phyloP scores from a whole-genome alignment of 1,284 basidiomycete species.

The Ustilago shanxiensis region DNA sequence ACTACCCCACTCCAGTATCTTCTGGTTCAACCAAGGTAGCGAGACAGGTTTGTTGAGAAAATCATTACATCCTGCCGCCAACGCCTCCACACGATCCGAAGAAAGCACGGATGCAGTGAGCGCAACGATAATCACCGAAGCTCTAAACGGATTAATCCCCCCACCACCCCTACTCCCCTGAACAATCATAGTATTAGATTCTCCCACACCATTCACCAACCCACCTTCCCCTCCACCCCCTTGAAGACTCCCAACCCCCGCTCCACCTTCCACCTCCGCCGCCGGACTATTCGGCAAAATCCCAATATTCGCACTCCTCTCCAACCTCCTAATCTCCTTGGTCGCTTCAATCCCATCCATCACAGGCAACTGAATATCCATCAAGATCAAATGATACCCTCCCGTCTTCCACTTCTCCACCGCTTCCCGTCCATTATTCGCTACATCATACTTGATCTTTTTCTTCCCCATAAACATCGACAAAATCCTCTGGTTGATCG shows the following conservation, averaged over 20 bases:
- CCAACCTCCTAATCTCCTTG: constrained; percentile 90
- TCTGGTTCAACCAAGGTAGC: constrained; percentile 94
- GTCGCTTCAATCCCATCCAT: constrained; percentile 99
- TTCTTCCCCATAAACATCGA: constrained; percentile 96
- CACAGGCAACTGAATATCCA: constrained; percentile 99
- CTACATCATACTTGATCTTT: constrained; percentile 94
- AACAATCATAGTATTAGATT: too few relatives aligned
- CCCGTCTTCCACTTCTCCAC: constrained; percentile 95
- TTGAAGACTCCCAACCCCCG: too few relatives aligned
- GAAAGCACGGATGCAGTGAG: constrained; percentile 93
- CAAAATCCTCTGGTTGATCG: constrained; percentile 96
- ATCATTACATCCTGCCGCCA: constrained; percentile 98
- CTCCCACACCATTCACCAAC: constrained; percentile 12
- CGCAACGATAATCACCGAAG: constrained; percentile 98
- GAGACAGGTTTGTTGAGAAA: constrained; percentile 98
- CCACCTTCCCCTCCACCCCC: not conserved
- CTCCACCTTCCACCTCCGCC: constrained; percentile 19
- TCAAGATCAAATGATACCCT: constrained; percentile 94
- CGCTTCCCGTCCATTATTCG: constrained; percentile 94
- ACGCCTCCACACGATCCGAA: constrained; percentile 91
- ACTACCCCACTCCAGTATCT: constrained; percentile 95
- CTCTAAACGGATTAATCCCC: constrained; percentile 77
- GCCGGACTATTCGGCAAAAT: constrained; percentile 78
- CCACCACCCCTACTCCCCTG: constrained; percentile 34
- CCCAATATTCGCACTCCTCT: constrained; percentile 78